Conservation (phyloP, 2,329 filamentous ascomycete species). For the Peltaster fructicola region DNA sequence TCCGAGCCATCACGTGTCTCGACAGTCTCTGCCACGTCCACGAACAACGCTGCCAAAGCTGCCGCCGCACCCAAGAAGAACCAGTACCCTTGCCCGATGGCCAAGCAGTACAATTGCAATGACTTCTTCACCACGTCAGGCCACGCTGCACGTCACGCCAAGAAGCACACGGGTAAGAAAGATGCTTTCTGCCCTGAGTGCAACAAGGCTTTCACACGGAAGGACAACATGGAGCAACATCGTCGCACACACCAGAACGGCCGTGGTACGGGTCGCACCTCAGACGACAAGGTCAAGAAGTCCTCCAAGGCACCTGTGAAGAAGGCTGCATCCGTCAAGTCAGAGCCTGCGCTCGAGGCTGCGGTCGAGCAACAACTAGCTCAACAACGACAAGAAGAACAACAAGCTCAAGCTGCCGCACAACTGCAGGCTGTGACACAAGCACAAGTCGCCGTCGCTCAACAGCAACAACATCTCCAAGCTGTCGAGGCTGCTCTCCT, state of each 20-base stretch:
- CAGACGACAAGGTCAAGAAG: conserved; percentile 29
- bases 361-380: conserved; percentile 19
- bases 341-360: conserved; percentile 16
- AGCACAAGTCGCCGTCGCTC: conserved; percentile 3
- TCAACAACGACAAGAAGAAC: conserved; percentile 9
- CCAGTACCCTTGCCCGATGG: conserved; percentile 56
- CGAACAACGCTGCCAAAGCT: conserved; percentile 19
- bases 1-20: conserved; percentile 26
- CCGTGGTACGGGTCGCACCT: conserved; percentile 23
- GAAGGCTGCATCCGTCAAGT: conserved; percentile 14
- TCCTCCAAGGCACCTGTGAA: conserved; percentile 18
- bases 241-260: conserved; percentile 52
- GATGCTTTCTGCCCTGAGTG: conserved; percentile 53
- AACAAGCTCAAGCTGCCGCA: conserved; percentile 3
- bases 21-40: conserved; percentile 27
- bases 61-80: conserved; percentile 35
- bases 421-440: conserved; percentile 8
- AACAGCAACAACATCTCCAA: conserved; percentile 3
- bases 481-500: conserved; percentile 12
- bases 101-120: conserved; percentile 52
- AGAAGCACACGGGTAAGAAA: conserved; percentile 71
- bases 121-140: conserved; percentile 74
- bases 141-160: conserved; percentile 69
- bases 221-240: conserved; percentile 80
- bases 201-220: conserved; percentile 63